Base-by-base conservation (phyloP, 228 moss, liverwort and hornwort species). In the Sphagnum fallax region DNA sequence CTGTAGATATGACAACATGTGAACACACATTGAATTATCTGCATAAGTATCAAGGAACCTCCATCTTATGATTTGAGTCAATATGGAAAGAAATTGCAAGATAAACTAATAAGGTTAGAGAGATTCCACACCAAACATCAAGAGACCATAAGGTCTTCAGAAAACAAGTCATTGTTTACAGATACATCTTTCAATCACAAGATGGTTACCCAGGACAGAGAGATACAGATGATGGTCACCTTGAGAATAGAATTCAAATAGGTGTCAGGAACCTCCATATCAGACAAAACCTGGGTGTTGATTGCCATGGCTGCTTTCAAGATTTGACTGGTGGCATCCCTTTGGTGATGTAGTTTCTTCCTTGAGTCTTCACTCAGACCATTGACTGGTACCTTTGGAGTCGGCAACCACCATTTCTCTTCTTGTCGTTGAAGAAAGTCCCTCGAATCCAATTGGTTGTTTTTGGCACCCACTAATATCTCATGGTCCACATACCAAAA, bases 391-490 rank as follows among this genome's bases (percentile, higher is more conserved):
- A 98, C 91, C 64, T 93, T 93, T 6, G 90, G 97, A 12, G 97
- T 91, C 47, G 97, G 97, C 49, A 98, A 73, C 97, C 97, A 98
- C 97, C 97, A 98, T 64, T 98, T 98, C 77, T 98, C 97, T 78
- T 98, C 97, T 74, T 98, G 97, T 47, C 97, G 83, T 72, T 93
- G 93, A 75, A 87, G 82, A 52, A 91, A 88, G 76, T 88, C 91
- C 71, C 88, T 82, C 50, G 76, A 83, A 15, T 10, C 53, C 63
- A 78, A 82, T 16, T 76, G 80, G 52, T 73, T 79, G 47, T 98
- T 88, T 53, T 83, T 87, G 53, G 91, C 93, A 49, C 90, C 82
- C 48, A 86, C 79, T 16, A 86, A 70, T 65, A 93, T 90, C 2
- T 93, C 91, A 12, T 85, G 83, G 74, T 93, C 97, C 52, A 98